Conservation (phyloP, 2,329 filamentous ascomycete species). For the Coleophoma eucalyptorum region DNA sequence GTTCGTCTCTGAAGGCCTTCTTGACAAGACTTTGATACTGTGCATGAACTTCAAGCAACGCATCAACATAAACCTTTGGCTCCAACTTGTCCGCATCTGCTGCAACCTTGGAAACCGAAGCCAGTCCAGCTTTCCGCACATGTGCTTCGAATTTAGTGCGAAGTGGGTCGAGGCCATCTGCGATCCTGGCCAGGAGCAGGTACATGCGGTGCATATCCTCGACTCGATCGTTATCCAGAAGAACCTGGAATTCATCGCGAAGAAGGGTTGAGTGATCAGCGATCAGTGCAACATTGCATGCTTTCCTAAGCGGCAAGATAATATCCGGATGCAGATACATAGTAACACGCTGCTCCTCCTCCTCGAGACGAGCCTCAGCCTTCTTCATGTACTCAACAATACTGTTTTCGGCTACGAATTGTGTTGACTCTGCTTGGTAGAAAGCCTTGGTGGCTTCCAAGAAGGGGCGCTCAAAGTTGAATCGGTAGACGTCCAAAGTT, state of each 20-base stretch:
- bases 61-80: constrained; percentile 95
- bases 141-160: constrained; percentile 86
- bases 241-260: constrained; percentile 90
- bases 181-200: constrained; percentile 80
- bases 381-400: constrained; percentile 99
- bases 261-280: constrained; percentile 82
- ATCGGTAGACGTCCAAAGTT: constrained; percentile 90
- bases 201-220: constrained; percentile 98
- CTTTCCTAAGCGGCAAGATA: constrained; percentile 75
- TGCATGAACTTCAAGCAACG: constrained; percentile 88
- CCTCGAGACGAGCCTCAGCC: constrained; percentile 81
- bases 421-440: constrained; percentile 88
- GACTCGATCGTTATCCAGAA: constrained; percentile 90
- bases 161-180: constrained; percentile 86
- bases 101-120: constrained; percentile 87
- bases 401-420: constrained; percentile 93
- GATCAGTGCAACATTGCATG: constrained; percentile 86
- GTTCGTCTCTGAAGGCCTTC: constrained; percentile 88
- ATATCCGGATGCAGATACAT: constrained; percentile 93
- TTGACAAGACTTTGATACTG: constrained; percentile 91
- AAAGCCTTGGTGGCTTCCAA: constrained; percentile 78
- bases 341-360: constrained; percentile 90
- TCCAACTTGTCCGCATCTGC: constrained; percentile 86
- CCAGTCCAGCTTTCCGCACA: constrained; percentile 82
- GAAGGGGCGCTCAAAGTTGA: constrained; percentile 91